phyloP scores from a whole-genome alignment of 768 basidiomycete genomes.

The Termitomyces sp. region DNA sequence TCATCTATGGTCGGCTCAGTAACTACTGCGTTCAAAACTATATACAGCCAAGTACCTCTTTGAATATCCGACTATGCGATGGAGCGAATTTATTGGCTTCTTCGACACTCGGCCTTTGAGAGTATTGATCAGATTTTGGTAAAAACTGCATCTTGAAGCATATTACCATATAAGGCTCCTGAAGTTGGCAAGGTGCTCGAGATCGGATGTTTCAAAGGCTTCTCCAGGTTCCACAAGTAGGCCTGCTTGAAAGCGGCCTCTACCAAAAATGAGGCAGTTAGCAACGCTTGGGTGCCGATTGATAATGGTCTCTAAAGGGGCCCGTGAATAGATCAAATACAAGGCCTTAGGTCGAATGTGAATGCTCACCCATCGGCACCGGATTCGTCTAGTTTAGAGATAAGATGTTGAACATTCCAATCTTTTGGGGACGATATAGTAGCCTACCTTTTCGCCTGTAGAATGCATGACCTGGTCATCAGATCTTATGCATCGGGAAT shows the following conservation, averaged over 20 bases:
- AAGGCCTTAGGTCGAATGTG: neutral
- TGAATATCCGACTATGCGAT: neutral
- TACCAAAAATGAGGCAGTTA: too few species aligned
- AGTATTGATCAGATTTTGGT: too few species aligned
- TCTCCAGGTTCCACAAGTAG: too few species aligned
- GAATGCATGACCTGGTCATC: neutral
- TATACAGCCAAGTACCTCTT: neutral
- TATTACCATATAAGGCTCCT: too few species aligned
- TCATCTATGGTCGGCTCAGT: neutral
- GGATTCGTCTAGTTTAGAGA: neutral
- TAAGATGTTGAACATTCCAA: neutral
- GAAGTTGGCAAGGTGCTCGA: too few species aligned
- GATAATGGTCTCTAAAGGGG: too few species aligned
- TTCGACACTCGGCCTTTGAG: too few species aligned
- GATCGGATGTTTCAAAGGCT: too few species aligned
- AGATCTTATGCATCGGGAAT: neutral
- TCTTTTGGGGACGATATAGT: neutral
- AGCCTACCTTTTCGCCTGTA: neutral
- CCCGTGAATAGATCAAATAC: too few species aligned
- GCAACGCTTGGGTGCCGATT: too few species aligned
- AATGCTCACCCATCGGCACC: neutral
- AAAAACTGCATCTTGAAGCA: too few species aligned
- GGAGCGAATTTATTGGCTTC: neutral
- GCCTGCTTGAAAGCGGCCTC: too few species aligned
- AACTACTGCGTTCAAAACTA: neutral